Evolutionary conservation across 495 filamentous ascomycete genomes (phyloP).

Genomic region (Haplographium delicatum): DNA sequence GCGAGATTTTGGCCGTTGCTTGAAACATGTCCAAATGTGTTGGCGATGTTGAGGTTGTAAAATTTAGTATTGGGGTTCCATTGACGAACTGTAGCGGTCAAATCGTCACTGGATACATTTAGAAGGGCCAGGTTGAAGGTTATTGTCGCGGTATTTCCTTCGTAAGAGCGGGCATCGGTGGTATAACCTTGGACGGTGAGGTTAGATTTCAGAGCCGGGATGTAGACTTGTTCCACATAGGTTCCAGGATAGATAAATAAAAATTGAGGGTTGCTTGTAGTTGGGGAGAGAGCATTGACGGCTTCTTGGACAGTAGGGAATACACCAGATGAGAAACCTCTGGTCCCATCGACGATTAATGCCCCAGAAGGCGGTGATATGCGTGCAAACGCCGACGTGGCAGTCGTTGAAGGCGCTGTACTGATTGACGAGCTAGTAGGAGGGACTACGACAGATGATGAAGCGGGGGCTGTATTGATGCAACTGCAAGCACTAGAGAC

Average conservation of each 20-base stretch:
- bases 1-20: conserved; percentile 20
- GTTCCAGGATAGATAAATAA: conserved; percentile 60
- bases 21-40: conserved; percentile 18
- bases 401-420: not conserved
- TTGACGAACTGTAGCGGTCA: conserved; percentile 16
- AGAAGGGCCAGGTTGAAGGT: conserved; percentile 30
- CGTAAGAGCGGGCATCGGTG: conserved; percentile 32
- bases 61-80: conserved; percentile 22
- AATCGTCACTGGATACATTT: conserved; percentile 12
- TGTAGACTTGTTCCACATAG: conserved; percentile 55
- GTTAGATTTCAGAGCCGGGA: conserved; percentile 25
- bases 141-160: conserved; percentile 55
- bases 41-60: conserved; percentile 19
- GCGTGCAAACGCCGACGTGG: conserved; percentile 5
- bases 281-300: conserved; percentile 13
- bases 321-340: not conserved
- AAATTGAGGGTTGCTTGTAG: conserved; percentile 34
- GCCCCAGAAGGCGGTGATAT: conserved; percentile 16
- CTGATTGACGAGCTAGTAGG: not conserved
- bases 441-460: not conserved
- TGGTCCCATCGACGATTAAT: conserved; percentile 10
- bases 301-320: conserved; percentile 14
- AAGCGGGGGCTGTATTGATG: not conserved
- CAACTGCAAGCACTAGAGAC: conserved; percentile 5
- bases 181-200: conserved; percentile 20